Base-by-base conservation (phyloP, 108 stramenopile genomes). In the Epipyxis sp. region DNA sequence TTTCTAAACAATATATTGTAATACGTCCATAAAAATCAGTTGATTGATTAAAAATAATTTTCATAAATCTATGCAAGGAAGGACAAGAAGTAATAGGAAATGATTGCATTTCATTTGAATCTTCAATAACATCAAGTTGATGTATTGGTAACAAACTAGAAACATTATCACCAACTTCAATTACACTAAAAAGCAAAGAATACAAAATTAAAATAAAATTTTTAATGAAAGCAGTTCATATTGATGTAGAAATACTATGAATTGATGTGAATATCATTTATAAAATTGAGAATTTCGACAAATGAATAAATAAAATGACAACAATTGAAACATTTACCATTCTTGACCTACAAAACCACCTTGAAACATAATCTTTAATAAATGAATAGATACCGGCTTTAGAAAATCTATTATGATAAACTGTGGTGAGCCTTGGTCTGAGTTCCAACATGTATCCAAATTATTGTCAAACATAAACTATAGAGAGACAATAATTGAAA, bases 291-390 rank as follows among this genome's bases (percentile, higher is more conserved):
- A n/a, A n/a, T n/a, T n/a, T 57, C 25, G 54, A n/a, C 25, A 57
- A 57, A n/a, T n/a, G 25, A n/a, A n/a, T 57, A 57, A 57, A 57
- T 57, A n/a, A n/a, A n/a, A n/a, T n/a, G 25, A n/a, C 25, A 57
- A n/a, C 54, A 57, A n/a, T 57, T n/a, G 54, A 57, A 57, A 57
- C 54, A 67, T 20, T 42, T 67, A 39, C 37, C 65, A 6, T 13
- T 67, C 65, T 67, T 67, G 65, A 6, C 65, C 65, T 20, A 67
- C 65, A 67, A 67, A 67, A 13, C 65, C 65, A 20, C 65, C 65
- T 67, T 67, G 65, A 20, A 67, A 67, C 13, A 20, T 20, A 20
- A 67, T 13, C 13, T 13, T 20, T 6, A 67, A 13, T 39, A 6
- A 20, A 13, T 6, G 6, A 13, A 20, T 20, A 6, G 20, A 6